phyloP scores from a whole-genome alignment of 2,329 filamentous ascomycete species.

The Colletotrichum camelliae region DNA sequence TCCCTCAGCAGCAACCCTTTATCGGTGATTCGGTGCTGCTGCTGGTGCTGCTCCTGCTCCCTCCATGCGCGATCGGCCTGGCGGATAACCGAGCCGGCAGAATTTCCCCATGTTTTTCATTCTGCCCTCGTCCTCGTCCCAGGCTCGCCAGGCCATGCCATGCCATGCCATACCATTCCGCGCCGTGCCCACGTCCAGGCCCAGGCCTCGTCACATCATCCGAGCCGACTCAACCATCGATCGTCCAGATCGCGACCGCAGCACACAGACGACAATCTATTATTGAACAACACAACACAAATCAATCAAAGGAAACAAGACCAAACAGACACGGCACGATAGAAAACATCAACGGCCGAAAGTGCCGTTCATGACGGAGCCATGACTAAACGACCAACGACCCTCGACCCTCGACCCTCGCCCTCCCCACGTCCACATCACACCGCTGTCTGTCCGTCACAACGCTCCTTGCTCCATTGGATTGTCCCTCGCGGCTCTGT shows the following conservation, averaged over 20 bases:
- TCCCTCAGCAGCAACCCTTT: neutral
- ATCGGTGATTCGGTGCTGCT: neutral
- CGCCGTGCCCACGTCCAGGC: neutral
- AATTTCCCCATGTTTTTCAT: neutral
- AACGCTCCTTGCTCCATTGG: neutral
- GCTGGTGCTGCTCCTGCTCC: neutral
- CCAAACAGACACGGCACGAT: neutral
- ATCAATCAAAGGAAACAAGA: neutral
- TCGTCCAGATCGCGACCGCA: neutral
- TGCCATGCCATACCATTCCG: neutral
- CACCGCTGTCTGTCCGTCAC: constrained; percentile 9
- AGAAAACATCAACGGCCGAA: neutral
- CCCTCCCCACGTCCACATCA: neutral
- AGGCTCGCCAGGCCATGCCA: neutral
- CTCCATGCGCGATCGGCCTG: neutral
- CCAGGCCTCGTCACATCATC: neutral
- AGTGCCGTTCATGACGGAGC: neutral
- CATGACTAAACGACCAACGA: constrained; percentile 3
- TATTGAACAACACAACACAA: neutral
- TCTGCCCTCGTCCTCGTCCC: neutral
- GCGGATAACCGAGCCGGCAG: neutral
- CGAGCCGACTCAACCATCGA: neutral
- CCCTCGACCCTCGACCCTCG: neutral
- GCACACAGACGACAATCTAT: neutral
- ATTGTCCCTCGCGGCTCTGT: constrained; percentile 8